Evolutionary conservation across 495 filamentous ascomycete species (phyloP), one percentile per base, ranked within the genome.

Genomic region (Corynascus novoguineensis): DNA sequence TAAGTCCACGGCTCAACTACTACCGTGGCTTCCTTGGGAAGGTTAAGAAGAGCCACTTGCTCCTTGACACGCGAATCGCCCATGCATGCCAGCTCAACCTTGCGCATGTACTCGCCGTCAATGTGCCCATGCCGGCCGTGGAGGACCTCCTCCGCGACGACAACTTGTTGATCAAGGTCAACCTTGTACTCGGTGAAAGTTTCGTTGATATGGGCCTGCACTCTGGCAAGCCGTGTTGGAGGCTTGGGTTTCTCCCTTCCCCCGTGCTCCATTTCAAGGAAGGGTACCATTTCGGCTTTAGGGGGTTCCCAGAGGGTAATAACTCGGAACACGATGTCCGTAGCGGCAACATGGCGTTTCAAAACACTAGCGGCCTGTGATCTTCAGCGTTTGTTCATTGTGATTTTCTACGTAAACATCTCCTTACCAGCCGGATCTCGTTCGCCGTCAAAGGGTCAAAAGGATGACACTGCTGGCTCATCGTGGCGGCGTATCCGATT

Each of bases 1-100:
- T 86, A 88, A 47, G 82, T 84, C 85, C 85, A 88, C 6, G 85
- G 83, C 63, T 88, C 85, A 25, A 75, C 71, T 34, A 86, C 73
- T n/a, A 87, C 70, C 0, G 75, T 74, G 1, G 78, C 77, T 17
- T 77, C 83, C 59, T 82, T 71, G 0, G 85, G 85, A 12, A 87
- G 71, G 59, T 82, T 60, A 25, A 87, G 68, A 61, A 84, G 82
- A 5, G 71, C 74, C 35, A 87, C 73, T 62, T 83, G 81, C 3
- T 76, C 78, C 61, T 82, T 71, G 4, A 87, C 84, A 0, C 64
- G 58, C 28, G 74, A 70, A 62, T 87, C 77, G 44, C 75, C 75
- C 38, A 87, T 60, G 3, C 75, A 78, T 17, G 75, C 69, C 53
- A 75, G 73, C 66, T 87, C 84, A 17, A 83, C 72, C 11, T 53